Evolutionary conservation across 2,329 filamentous ascomycete species (phyloP).

Genomic region (Alternaria solani): DNA sequence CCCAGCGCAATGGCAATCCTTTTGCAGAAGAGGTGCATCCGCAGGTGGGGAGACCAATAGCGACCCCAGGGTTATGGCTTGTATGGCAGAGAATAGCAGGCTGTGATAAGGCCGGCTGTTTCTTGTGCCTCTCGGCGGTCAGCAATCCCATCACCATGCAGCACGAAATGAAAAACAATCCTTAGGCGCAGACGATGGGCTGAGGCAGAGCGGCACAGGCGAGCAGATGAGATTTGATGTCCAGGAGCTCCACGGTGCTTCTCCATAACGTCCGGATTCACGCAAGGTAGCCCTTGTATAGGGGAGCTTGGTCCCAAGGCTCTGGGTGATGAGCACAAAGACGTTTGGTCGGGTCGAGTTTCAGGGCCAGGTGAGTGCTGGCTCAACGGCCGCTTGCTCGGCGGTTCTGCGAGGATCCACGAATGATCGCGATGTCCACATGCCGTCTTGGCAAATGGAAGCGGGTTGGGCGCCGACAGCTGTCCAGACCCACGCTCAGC

Average conservation of each 20-base stretch:
- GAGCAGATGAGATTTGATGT: neutral
- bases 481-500: constrained; percentile 7
- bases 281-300: constrained; percentile 8
- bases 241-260: neutral
- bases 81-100: constrained; percentile 15
- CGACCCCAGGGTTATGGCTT: constrained; percentile 12
- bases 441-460: constrained; percentile 3
- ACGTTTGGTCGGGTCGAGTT: constrained; percentile 10
- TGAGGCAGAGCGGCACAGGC: constrained; percentile 6
- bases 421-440: constrained; percentile 5
- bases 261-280: constrained; percentile 5
- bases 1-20: constrained; percentile 27
- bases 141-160: constrained; percentile 31
- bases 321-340: constrained; percentile 21
- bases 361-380: constrained; percentile 11
- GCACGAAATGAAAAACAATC: constrained; percentile 21
- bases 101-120: constrained; percentile 36
- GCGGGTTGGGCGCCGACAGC: constrained; percentile 15
- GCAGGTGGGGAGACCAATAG: constrained; percentile 25
- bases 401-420: constrained; percentile 5
- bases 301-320: constrained; percentile 18
- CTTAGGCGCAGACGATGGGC: neutral
- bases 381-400: constrained; percentile 10
- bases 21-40: constrained; percentile 24
- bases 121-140: constrained; percentile 33